Percentiles rank a stretch among this genome's conserved stretches.
phyloP scores from a whole-genome alignment of 2,329 filamentous ascomycete species.

The Pyrenophora tritici-repentis region DNA sequence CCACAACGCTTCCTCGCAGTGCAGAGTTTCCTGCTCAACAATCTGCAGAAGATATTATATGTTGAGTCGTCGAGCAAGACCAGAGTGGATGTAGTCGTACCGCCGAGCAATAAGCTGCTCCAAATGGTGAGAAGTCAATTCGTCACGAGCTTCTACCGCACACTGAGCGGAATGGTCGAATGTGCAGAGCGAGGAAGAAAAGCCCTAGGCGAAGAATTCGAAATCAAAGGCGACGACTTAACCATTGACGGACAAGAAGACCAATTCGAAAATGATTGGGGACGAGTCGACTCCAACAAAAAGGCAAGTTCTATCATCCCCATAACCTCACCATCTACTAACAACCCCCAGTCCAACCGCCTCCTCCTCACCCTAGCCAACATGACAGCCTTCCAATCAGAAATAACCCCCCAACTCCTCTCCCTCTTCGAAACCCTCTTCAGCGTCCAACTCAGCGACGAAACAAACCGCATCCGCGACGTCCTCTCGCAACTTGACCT shows the following conservation, averaged over 20 bases:
- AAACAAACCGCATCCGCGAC: slow-evolving; percentile 88
- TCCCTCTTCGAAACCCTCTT: slow-evolving; percentile 92
- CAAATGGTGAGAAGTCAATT: slow-evolving; percentile 93
- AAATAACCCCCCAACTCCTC: slow-evolving; percentile 86
- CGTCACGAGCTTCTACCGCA: slow-evolving; percentile 91
- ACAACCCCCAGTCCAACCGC: slow-evolving; percentile 71
- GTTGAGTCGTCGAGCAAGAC: slow-evolving; percentile 82
- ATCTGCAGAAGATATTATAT: slow-evolving; percentile 95
- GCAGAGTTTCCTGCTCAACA: slow-evolving; percentile 77
- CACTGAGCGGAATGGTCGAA: slow-evolving; percentile 92
- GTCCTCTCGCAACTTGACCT: slow-evolving; percentile 89
- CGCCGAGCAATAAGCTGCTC: slow-evolving; percentile 83
- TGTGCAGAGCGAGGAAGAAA: slow-evolving; percentile 81
- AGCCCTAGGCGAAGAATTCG: slow-evolving; percentile 62
- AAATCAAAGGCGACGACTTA: slow-evolving; percentile 58
- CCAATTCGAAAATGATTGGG: slow-evolving; percentile 31
- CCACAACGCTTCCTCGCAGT: slow-evolving; percentile 84
- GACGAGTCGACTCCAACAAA: slow-evolving; percentile 43
- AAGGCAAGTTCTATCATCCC: slow-evolving; percentile 29
- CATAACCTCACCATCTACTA: slow-evolving; percentile 4
- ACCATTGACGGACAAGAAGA: slow-evolving; percentile 42
- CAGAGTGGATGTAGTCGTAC: slow-evolving; percentile 78
- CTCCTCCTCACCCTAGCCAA: slow-evolving; percentile 95
- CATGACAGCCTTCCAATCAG: slow-evolving; percentile 77
- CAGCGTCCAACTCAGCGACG: slow-evolving; percentile 90